Evolutionary conservation across 495 filamentous ascomycete genomes (phyloP), one percentile per base, ranked within the genome.

Genomic region (Podospora appendiculata): DNA sequence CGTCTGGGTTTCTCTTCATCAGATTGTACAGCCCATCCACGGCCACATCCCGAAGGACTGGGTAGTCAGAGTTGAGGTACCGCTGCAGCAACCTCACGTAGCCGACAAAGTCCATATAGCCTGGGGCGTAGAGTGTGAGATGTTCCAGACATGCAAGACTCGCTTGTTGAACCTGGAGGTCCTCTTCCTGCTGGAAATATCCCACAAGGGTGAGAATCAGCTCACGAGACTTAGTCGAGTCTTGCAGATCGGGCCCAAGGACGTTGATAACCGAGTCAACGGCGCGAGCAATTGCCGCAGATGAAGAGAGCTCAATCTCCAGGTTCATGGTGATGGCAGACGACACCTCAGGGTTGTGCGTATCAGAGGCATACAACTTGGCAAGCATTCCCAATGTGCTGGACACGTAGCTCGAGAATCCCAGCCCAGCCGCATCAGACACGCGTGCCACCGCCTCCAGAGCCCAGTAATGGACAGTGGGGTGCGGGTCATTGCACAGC

Each of bases 221-320:
- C 61, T 96, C 90, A 45, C 93, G 79, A 6, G 88, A 86, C 68
- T 95, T 96, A n/a, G 79, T 80, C 56, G 91, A 84, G 55, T 97
- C 93, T 67, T 97, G 93, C 7, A 99, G 73, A 61, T 97, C 94
- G 0, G 93, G 93, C 0, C 93, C 93, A 8, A 99, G 79, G 13
- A 97, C 93, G 58, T 96, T 96, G 69, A 99, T 89, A 7, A 95
- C 73, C 32, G 91, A 90, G 64, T 99, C 92, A n/a, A 96, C 83
- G 55, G 90, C 89, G 51, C 89, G 82, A 48, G 87, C 87, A 47
- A 97, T 84, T 1, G 91, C 85, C 10, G 88, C 84, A 3, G 86
- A 79, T 1, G 90, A 89, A 17, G 90, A 81, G 47, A 88, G 74
- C 51, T 89, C 87, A 54, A 94, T 73, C 65, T 95, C 91, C 40